Base-by-base conservation (phyloP, 176 grass and related monocot genomes). In the Guadua angustifolia region DNA sequence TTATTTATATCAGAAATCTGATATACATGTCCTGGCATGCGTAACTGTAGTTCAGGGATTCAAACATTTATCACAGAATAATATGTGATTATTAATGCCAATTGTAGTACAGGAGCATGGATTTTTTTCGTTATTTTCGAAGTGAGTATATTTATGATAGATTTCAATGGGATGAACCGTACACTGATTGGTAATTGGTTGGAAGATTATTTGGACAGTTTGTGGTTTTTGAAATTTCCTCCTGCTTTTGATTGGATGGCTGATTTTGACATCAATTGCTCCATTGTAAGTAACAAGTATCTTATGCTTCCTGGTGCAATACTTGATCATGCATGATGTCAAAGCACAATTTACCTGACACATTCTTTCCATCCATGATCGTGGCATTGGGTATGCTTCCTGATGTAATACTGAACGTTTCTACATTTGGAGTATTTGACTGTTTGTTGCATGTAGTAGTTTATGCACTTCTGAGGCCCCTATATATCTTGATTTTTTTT, bases 1-100 rank as follows among this genome's bases (percentile, higher is more conserved):
- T 47, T 0, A 17, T 82, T 32, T 78, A 51, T 79, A 42, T 21
- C 8, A 80, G 16, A 15, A 69, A 25, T 39, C 40, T 73, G 14
- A 74, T 64, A 69, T 69, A 24, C 61, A 69, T 80, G 43, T 69
- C 1, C 49, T 85, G 17, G 16, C 22, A 82, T 71, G 66, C 80
- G 47, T 58, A 82, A 72, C 38, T 26, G 52, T 47, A 62, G 51
- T 68, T 51, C 24, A 78, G 4, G 44, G 8, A 50, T 73, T 73
- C 33, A 32, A 4, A 65, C 32, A 72, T 78, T 49, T 57, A 14
- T 84, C 21, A 46, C 26, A 59, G 26, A 69, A 71, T 69, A 47
- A 24, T 43, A 8, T 7, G 32, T 88, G 38, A 32, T 84, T 60
- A 22, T 74, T 66, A 66, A 50, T 42, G 69, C 60, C 75, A 65